Evolutionary conservation across 768 basidiomycete genomes (phyloP), one percentile per base, ranked within the genome.

Genomic region (Cystobasidium onofrii): DNA sequence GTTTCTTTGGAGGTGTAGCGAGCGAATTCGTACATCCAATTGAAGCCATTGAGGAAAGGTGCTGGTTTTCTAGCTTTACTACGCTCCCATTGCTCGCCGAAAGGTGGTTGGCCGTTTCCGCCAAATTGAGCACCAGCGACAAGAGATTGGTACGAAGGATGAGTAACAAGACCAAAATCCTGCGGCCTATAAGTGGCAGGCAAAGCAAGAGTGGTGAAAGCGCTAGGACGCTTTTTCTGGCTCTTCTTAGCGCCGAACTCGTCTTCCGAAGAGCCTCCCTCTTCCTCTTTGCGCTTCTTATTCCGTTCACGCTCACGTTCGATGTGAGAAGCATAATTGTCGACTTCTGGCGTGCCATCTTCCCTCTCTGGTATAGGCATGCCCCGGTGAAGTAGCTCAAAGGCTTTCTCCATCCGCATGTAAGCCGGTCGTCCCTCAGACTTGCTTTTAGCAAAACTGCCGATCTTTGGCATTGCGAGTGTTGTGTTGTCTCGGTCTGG

Each of bases 401-500:
- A 60, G 15, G 67, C 52, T 46, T 31, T 34, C n/a, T 57, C 50
- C 39, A 62, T 46, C 41, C 41, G 33, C 70, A 46, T 55, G 44
- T 62, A 44, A 10, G 60, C 74, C 23, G 54, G 39, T 46, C 60
- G 46, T 4, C 39, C 55, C 50, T 62, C 31, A 10, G 36, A 25
- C 17, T 39, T 46, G 29, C 41, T 31, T 27, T 57, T 34, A 18
- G 65, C 65, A 36, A 64, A 64, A 34, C 55, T 69, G 36, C 73
- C 73, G 27, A 67, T 44, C 20, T 60, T 52, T 15, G 74, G 66
- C 55, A 41, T 61, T n/a, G 66, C 55, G 17, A 67, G 57, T 18
- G 66, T 75, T 23, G 69, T 71, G 39, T 71, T 71, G 55, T 71
- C 69, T 46, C 50, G 60, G 3, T 71, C 69, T 39, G 90, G 87